A percentile compares a stretch with the other conserved stretches of the same genome.
Evolutionary conservation across 129 eudicot genomes (phyloP).

Genomic region (Silybum marianum): DNA sequence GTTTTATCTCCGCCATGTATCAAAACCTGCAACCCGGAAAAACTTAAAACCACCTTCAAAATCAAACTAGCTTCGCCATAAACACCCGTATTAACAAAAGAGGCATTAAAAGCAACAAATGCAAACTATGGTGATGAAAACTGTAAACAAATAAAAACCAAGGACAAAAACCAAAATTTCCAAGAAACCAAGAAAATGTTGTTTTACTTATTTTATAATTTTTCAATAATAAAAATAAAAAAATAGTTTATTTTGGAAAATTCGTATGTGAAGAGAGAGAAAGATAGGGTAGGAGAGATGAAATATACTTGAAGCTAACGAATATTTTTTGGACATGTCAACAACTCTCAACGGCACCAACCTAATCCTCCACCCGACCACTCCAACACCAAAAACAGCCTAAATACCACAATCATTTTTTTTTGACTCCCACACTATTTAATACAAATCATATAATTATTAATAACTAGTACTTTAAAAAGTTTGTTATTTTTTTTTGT

Average conservation of each 20-base stretch:
- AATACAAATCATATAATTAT: not conserved
- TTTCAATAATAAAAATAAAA: not conserved
- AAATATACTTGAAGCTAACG: constrained; percentile 40
- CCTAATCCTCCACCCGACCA: constrained; percentile 31
- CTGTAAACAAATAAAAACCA: not conserved
- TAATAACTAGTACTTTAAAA: not conserved
- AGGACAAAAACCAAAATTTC: not conserved
- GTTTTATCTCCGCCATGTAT: not conserved
- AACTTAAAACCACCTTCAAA: not conserved
- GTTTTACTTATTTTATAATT: not conserved
- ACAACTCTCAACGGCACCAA: constrained; percentile 42
- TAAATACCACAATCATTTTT: not conserved
- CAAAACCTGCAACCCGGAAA: not conserved
- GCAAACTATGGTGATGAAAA: not conserved
- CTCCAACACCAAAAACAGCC: constrained; percentile 8
- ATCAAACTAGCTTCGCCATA: not conserved
- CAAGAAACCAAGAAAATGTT: not conserved
- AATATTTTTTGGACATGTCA: constrained; percentile 25
- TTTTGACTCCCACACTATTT: not conserved
- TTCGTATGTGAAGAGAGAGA: not conserved
- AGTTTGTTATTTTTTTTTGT: too few species aligned
- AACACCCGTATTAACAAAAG: too few species aligned
- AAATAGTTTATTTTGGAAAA: not conserved
- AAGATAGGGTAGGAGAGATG: not conserved
- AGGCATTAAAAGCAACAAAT: not conserved